Base-by-base conservation (phyloP, 2,329 filamentous ascomycete genomes). In the Pyrenophora graminea region DNA sequence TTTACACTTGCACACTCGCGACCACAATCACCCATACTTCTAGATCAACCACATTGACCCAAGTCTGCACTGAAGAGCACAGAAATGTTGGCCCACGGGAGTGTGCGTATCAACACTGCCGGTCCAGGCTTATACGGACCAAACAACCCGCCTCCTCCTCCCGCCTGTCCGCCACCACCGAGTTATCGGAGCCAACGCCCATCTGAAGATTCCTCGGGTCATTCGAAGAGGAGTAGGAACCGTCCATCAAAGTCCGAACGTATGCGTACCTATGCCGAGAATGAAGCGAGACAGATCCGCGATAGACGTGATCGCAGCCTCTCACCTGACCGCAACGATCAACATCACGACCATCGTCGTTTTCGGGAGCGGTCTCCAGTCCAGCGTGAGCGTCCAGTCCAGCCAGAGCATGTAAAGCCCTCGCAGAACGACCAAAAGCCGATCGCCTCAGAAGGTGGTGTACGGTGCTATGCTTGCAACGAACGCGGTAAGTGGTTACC, bases 141-240 rank as follows among this genome's bases (percentile, higher is more conserved):
- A 21, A 12, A 38, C 27, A 51, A 49, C 18, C 44, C 54, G 43
- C 47, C 51, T 8, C 54, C 51, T 13, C 51, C 54, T 19, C 45
- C 54, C 31, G 12, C 30, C 15, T 33, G 21, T n/a, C 33, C 39
- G 13, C 47, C 54, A 3, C 42, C 23, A 6, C 23, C 4, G 6
- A 6, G 2, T 9, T 6, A 9, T 9, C 23, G 8, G 23, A 25
- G 23, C 23, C 23, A 25, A 6, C 23, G 23, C 8, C 8, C 23
- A 25, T 8, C 27, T 2, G 36, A 32, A 9, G 19, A 30, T 7
- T 9, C 21, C 0, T 21, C 8, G 1, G 4, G 10, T 2, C 1
- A 18, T 19, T 3, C 17, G 6, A 19, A 8, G 7, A 33, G 32
- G 18, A 3, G 15, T 9, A 23, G 39, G 10, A 8, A 19, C 6